Percentiles rank a stretch among this genome's conserved stretches.
phyloP scores from a whole-genome alignment of 2,329 filamentous ascomycete species.

The Colletotrichum endophyticum region DNA sequence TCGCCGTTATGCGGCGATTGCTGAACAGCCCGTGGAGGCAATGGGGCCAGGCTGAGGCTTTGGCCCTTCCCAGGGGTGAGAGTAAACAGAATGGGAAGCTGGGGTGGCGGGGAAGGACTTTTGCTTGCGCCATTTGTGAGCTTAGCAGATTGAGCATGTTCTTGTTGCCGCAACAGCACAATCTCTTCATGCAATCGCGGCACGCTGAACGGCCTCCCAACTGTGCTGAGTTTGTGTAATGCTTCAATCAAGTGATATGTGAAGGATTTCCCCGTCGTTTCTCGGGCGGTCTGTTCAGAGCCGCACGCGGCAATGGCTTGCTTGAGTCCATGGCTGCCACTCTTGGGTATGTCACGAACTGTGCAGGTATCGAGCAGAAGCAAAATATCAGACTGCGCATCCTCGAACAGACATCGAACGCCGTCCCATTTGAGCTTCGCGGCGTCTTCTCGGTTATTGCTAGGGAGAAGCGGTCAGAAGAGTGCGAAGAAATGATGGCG shows the following conservation, averaged over 20 bases:
- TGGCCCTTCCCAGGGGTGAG: conserved; percentile 60
- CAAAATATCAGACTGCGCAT: conserved; percentile 67
- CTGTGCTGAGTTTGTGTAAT: conserved; percentile 54
- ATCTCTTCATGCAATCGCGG: conserved; percentile 64
- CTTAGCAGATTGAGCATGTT: conserved; percentile 44
- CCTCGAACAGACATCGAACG: conserved; percentile 66
- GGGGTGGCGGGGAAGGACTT: conserved; percentile 34
- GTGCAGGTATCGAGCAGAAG: conserved; percentile 68
- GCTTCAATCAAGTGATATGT: conserved; percentile 62
- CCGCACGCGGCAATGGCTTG: conserved; percentile 67
- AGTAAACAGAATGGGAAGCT: conserved; percentile 58
- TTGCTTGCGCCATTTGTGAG: conserved; percentile 51
- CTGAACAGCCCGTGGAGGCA: conserved; percentile 37
- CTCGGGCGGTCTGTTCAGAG: conserved; percentile 52
- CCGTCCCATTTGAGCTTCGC: conserved; percentile 67
- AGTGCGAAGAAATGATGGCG: not conserved
- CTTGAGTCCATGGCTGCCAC: conserved; percentile 61
- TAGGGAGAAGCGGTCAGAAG: conserved; percentile 44
- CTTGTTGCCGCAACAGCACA: conserved; percentile 47
- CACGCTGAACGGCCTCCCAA: conserved; percentile 58
- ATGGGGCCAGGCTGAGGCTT: conserved; percentile 56
- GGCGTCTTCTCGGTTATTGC: conserved; percentile 62
- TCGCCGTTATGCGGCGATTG: conserved; percentile 31
- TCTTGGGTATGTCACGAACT: conserved; percentile 52
- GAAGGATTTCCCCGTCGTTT: conserved; percentile 58